Base-by-base conservation (phyloP, 768 basidiomycete species). In the Tephrocybe sp. region DNA sequence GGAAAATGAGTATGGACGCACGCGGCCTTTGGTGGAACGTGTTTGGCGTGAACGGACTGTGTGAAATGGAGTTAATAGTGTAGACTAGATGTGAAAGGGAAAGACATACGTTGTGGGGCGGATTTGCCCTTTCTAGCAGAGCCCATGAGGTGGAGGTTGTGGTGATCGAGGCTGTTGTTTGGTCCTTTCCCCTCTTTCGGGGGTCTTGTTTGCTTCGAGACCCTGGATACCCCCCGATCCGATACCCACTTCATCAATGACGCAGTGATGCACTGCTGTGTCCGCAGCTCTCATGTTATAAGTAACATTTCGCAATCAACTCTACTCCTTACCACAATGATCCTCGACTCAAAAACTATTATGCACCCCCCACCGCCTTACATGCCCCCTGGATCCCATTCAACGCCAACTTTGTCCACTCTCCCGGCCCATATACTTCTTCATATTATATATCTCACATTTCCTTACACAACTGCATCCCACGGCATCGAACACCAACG, bases 361-460 rank as follows among this genome's bases (percentile, higher is more conserved):
- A 26, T 26, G 26, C 26, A 26, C 7, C 26, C 44, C 32, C 58
- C 35, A 22, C 50, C 62, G 56, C 5, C 63, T 61, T 11, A 62
- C 68, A 20, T 63, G 64, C 46, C 58, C 60, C 13, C 49, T 55
- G 36, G 53, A 45, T 17, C 48, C 8, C 40, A 50, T 8, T 35
- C 57, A 9, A 36, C 46, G 6, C 45, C 23, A 19, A 64, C 62
- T 1, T 55, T 74, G 17, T 53, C 61, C 6, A 67, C 68, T 0
- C 60, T 89, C 0, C 84, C 88, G 0, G 58, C 84, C 0, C 80
- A 89, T 54, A 63, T 92, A 19, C 73, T 91, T 4, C 77, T 92
- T 42, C 77, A 84, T 44, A 77, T 90, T 45, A 78, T 92, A 4
- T 80, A 87, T 62, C 66, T 72, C 56, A 78, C 80, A 2, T 88